These are phyloP conservation scores for Bretziella fagacearum DNA, from an alignment of 2,329 filamentous ascomycete species.

Conservation along the genomic window DNA sequence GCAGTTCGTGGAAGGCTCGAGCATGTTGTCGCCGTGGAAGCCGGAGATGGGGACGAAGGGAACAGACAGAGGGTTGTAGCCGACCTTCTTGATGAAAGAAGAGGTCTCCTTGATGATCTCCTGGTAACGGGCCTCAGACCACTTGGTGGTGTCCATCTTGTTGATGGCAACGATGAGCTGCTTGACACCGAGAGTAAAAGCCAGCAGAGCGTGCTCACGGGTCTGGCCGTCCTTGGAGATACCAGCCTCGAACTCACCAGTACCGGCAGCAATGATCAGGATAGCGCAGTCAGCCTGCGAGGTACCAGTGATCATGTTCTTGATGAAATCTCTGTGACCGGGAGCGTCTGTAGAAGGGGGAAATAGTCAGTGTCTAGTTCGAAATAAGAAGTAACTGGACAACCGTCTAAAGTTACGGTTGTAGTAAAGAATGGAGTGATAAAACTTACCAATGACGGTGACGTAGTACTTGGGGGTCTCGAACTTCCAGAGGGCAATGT, in stretches of 20 bases:
- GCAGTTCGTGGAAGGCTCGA: slow-evolving; percentile 74
- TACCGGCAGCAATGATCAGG: slow-evolving; percentile 99
- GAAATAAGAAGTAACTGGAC: not conserved
- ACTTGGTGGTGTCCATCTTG: slow-evolving; percentile 99
- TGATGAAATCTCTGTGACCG: slow-evolving; percentile 99
- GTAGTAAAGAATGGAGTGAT: not conserved
- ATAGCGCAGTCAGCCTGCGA: slow-evolving; percentile 99
- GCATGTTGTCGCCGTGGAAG: slow-evolving; percentile 99
- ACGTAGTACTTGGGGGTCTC: slow-evolving; percentile 96
- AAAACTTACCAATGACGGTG: slow-evolving; percentile 75
- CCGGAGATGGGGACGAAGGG: slow-evolving; percentile 99
- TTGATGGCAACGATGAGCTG: slow-evolving; percentile 99
- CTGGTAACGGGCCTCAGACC: slow-evolving; percentile 88
- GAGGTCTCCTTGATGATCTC: slow-evolving; percentile 99
- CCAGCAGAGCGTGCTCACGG: slow-evolving; percentile 99
- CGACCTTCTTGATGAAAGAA: slow-evolving; percentile 99
- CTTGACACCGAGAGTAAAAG: slow-evolving; percentile 99
- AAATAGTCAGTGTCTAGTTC: slow-evolving; percentile 13
- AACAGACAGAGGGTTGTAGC: slow-evolving; percentile 98
- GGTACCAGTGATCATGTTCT: slow-evolving; percentile 99
- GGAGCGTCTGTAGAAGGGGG: slow-evolving; percentile 56
- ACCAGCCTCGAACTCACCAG: slow-evolving; percentile 99
- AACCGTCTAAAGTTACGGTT: not conserved
- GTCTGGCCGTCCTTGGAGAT: slow-evolving; percentile 99
- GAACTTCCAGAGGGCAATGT: slow-evolving; percentile 99